A percentile compares a stretch with the other conserved stretches of the same genome.
Conservation (phyloP, 768 basidiomycete genomes). For the Nidularia pulvinata region DNA sequence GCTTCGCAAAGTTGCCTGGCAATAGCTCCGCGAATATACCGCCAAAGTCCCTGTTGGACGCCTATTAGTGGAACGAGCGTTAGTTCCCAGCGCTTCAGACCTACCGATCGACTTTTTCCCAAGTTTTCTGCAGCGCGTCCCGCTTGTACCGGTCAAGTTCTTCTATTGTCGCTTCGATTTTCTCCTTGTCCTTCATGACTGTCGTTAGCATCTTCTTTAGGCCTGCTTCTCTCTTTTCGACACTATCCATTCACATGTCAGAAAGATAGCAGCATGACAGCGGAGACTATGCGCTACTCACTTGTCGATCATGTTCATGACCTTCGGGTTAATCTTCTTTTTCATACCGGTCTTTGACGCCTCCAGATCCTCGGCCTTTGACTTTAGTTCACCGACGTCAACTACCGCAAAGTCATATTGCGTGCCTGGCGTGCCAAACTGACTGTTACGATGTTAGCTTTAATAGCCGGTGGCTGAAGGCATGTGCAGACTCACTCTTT, state of each 20-base stretch:
- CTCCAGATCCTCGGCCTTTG: constrained; percentile 75
- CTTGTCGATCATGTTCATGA: constrained; percentile 96
- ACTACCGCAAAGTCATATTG: constrained; percentile 78
- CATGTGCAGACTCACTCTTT: constrained; percentile 59
- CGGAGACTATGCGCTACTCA: constrained; percentile 31
- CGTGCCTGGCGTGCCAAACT: constrained; percentile 81
- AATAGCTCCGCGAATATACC: constrained; percentile 94
- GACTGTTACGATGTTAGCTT: constrained; percentile 36
- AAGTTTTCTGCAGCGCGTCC: constrained; percentile 91
- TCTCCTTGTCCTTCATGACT: constrained; percentile 90
- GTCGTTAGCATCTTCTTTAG: constrained; percentile 87
- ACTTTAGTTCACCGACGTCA: constrained; percentile 58
- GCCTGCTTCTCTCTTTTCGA: constrained; percentile 91
- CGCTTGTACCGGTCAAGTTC: constrained; percentile 95
- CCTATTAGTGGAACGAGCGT: background rate
- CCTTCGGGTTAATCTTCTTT: constrained; percentile 95
- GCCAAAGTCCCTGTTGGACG: constrained; percentile 82
- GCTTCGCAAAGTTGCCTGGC: constrained; percentile 95
- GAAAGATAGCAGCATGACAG: background rate
- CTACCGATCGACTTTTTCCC: constrained; percentile 93
- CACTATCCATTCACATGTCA: constrained; percentile 39
- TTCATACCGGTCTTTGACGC: constrained; percentile 83
- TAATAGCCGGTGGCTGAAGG: background rate
- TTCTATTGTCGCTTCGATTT: constrained; percentile 92
- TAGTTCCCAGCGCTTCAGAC: constrained; percentile 17